These are phyloP conservation scores for Candida taoyuanica DNA, from an alignment of 805 yeast genomes.

Conservation along the genomic window DNA sequence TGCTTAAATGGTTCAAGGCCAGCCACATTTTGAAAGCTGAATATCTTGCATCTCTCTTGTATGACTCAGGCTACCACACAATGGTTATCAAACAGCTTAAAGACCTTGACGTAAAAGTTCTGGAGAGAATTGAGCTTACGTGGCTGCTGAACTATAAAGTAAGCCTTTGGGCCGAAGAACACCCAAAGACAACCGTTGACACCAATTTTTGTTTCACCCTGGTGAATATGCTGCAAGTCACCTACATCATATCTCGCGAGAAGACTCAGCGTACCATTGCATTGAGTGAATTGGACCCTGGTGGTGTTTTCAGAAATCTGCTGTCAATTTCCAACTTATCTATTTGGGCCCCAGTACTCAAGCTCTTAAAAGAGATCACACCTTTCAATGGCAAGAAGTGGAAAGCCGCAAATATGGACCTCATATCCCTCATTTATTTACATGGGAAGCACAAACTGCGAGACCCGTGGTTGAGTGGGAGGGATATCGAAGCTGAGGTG, in stretches of 20 bases:
- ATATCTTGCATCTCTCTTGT: slow-evolving; percentile 62
- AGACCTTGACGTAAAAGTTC: slow-evolving; percentile 19
- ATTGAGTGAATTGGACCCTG: slow-evolving; percentile 57
- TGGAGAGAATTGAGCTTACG: slow-evolving; percentile 29
- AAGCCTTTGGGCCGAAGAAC: slow-evolving; percentile 12
- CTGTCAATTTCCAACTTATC: slow-evolving; percentile 55
- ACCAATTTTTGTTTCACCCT: slow-evolving; percentile 42
- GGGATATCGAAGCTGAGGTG: slow-evolving; percentile 69
- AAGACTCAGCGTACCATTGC: slow-evolving; percentile 72
- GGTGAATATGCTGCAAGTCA: slow-evolving; percentile 47
- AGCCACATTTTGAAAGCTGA: slow-evolving; percentile 79
- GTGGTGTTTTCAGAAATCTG: slow-evolving; percentile 55
- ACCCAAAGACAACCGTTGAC: slow-evolving; percentile 6
- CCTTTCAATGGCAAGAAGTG: slow-evolving; percentile 94
- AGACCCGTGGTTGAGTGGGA: slow-evolving; percentile 87
- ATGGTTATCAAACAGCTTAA: slow-evolving; percentile 19
- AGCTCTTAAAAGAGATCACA: slow-evolving; percentile 69
- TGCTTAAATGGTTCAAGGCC: slow-evolving; percentile 74
- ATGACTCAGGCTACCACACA: slow-evolving; percentile 59
- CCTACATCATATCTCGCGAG: slow-evolving; percentile 55
- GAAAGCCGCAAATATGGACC: slow-evolving; percentile 90
- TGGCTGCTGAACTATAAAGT: slow-evolving; percentile 7
- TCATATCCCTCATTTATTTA: slow-evolving; percentile 80
- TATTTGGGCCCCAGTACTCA: slow-evolving; percentile 65
- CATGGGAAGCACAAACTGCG: slow-evolving; percentile 65